Percentiles rank a stretch among this genome's conserved stretches.
These are phyloP conservation scores for Kodamaea laetipori DNA, from an alignment of 805 yeast species.

Conservation along the genomic window DNA sequence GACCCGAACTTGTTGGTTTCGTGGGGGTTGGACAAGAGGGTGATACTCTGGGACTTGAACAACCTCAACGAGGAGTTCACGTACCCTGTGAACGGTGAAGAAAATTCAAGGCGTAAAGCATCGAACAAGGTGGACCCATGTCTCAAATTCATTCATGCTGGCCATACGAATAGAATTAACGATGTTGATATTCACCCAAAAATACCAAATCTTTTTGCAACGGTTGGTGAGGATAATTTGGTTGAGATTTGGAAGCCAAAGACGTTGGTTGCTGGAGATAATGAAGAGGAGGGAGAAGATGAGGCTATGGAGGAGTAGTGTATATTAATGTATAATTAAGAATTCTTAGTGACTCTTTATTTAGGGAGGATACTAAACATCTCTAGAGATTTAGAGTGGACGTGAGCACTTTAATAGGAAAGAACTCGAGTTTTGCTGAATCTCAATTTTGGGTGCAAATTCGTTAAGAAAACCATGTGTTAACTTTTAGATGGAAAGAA, in stretches of 20 bases:
- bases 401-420: too few species aligned
- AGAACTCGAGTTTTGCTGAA: too few species aligned
- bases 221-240: conserved; percentile 75
- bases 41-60: conserved; percentile 72
- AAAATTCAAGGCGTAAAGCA: conserved; percentile 56
- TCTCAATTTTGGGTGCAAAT: too few species aligned
- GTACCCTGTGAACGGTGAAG: conserved; percentile 32
- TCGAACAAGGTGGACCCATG: conserved; percentile 63
- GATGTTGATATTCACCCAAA: conserved; percentile 70
- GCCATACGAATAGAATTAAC: conserved; percentile 71
- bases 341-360: too few species aligned
- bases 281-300: conserved; percentile 32
- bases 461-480: too few species aligned
- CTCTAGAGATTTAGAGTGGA: too few species aligned
- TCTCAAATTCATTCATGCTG: conserved; percentile 79
- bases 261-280: conserved; percentile 42
- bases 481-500: too few species aligned
- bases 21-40: conserved; percentile 65
- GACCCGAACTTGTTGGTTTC: conserved; percentile 58
- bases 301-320: conserved; percentile 9
- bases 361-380: too few species aligned
- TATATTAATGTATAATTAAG: too few species aligned
- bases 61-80: conserved; percentile 56
- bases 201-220: conserved; percentile 57
- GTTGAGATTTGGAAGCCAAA: conserved; percentile 78